These are phyloP conservation scores for Linnemannia zychae DNA, from an alignment of 192 early-diverging fungal genomes.

Conservation along the genomic window DNA sequence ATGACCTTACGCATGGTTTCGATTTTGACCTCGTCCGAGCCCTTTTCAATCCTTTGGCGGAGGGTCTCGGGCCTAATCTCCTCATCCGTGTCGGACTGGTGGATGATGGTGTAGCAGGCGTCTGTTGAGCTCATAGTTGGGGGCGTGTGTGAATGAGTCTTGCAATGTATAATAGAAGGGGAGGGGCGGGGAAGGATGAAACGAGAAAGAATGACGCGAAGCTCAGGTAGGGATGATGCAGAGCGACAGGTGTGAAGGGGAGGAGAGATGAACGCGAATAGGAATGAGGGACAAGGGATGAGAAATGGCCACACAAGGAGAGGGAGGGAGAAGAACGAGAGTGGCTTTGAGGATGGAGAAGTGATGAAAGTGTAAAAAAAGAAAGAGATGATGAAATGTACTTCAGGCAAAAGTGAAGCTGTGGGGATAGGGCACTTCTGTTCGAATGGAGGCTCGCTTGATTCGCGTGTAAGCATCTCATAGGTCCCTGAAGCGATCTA, in stretches of 20 bases:
- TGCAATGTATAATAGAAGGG: not conserved
- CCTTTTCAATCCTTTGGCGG: constrained; percentile 86
- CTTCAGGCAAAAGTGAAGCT: not conserved
- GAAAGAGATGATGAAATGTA: not conserved
- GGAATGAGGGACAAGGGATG: not conserved
- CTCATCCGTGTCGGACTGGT: constrained; percentile 73
- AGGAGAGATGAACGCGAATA: not conserved
- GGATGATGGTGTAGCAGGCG: constrained; percentile 74
- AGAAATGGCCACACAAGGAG: not conserved
- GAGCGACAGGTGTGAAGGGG: not conserved
- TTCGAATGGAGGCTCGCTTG: not conserved
- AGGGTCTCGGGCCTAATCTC: constrained; percentile 81
- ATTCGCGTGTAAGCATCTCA: not conserved
- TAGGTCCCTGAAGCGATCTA: not conserved
- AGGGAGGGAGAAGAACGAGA: not conserved
- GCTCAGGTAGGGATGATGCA: too few relatives aligned
- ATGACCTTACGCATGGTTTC: constrained; percentile 97
- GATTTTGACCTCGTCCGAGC: constrained; percentile 92
- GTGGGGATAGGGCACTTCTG: not conserved
- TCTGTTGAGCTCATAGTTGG: constrained; percentile 59
- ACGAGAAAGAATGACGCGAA: too few relatives aligned
- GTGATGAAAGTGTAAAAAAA: not conserved
- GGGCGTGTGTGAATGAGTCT: too few relatives aligned
- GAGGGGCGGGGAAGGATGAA: not conserved
- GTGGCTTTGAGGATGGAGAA: constrained; percentile 4